Evolutionary conservation across 495 filamentous ascomycete genomes (phyloP), one percentile per base, ranked within the genome.

Genomic region (Xylaria grammica): DNA sequence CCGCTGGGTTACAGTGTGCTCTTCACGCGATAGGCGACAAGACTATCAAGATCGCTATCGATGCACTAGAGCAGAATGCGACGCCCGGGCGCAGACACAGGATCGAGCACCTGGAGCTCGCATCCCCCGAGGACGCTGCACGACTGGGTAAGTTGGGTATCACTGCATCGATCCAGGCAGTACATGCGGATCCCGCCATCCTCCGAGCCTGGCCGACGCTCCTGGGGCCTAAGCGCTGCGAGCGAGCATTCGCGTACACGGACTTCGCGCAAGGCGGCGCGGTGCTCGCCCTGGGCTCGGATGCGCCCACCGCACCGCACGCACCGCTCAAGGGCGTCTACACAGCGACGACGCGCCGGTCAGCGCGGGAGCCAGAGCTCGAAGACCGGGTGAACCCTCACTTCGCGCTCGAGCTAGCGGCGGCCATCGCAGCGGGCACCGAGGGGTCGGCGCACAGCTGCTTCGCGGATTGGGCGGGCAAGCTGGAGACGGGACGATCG

Each of bases 21-120:
- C 79, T 90, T 30, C 87, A 90, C 65, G 87, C 87, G 13, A 90
- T 90, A 58, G 87, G 87, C 40, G 87, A 90, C 58, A 74, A 71
- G 19, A 83, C 87, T 1, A 75, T 89, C 32, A 74, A 75, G 51
- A 78, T 84, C 66, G 84, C 85, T 1, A 82, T 89, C 48, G 81
- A 89, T 63, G 78, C 79, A 4, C 68, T 90, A 24, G 80, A 81
- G 42, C 69, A 75, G 51, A 74, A 81, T 54, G 79, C 76, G 1
- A 79, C 67, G 19, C 72, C 77, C 3, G 76, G 74, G n/a, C 69
- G 76, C 13, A 79, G 86, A 11, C 87, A 87, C 34, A 80, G 86
- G 13, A 84, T 89, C 65, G 87, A 89, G 68, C 87, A 89, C 65
- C 75, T 89, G 19, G 87, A 89, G 69, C 73, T 89, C 5, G 79